phyloP scores from a whole-genome alignment of 257 asterid species.

The Fraxinus pennsylvanica region DNA sequence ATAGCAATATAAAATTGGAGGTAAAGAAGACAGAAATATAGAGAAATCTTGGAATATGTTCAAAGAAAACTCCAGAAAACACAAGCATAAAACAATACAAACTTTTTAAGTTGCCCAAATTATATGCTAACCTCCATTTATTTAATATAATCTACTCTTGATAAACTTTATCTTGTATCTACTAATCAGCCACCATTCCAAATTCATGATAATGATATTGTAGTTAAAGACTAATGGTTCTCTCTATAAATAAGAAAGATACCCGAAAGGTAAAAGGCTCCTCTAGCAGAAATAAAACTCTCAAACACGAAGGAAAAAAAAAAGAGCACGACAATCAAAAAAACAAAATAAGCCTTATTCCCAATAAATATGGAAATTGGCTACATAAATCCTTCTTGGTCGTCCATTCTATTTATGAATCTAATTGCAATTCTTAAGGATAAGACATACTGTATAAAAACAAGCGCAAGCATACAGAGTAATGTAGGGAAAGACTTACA shows the following conservation, averaged over 20 bases:
- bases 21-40: constrained; percentile 33
- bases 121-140: constrained; percentile 20
- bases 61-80: constrained; percentile 42
- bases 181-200: constrained; percentile 5
- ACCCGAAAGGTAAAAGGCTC: neutral
- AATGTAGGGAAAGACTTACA: neutral
- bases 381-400: neutral
- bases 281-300: constrained; percentile 28
- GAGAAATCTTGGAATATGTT: constrained; percentile 40
- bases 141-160: constrained; percentile 18
- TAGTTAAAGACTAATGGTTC: neutral
- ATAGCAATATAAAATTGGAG: constrained; percentile 38
- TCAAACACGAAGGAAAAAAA: constrained; percentile 5
- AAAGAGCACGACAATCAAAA: neutral
- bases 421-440: constrained; percentile 11
- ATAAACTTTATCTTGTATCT: constrained; percentile 16
- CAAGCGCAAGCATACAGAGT: constrained; percentile 18
- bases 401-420: constrained; percentile 7
- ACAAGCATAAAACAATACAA: constrained; percentile 50
- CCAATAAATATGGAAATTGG: neutral
- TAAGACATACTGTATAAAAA: neutral
- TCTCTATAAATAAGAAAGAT: constrained; percentile 1
- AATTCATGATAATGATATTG: neutral
- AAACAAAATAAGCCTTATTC: constrained; percentile 3
- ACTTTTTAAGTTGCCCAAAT: constrained; percentile 34